phyloP scores from a whole-genome alignment of 2,329 filamentous ascomycete genomes.

The Juglanconis sp. region DNA sequence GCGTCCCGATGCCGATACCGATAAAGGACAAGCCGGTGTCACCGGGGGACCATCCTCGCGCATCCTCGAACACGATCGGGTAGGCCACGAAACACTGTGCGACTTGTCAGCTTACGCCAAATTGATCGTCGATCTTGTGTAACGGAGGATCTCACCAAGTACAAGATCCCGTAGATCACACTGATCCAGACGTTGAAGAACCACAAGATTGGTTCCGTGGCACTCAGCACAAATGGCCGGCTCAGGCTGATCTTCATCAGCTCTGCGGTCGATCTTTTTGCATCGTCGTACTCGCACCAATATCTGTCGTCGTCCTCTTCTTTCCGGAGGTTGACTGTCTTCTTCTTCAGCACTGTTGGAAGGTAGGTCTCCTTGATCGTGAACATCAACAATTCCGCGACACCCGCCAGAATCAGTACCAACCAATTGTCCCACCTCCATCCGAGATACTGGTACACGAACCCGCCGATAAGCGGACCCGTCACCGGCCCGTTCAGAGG shows the following conservation, averaged over 20 bases:
- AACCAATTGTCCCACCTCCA: conserved; percentile 91
- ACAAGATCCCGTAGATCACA: conserved; percentile 77
- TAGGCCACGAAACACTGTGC: conserved; percentile 76
- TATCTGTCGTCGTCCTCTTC: conserved; percentile 68
- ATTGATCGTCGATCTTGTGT: too few species aligned
- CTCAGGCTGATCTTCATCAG: conserved; percentile 73
- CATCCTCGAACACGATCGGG: conserved; percentile 73
- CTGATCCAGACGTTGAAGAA: conserved; percentile 73
- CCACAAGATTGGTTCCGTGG: conserved; percentile 78
- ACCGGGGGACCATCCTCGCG: conserved; percentile 74
- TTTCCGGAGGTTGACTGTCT: conserved; percentile 61
- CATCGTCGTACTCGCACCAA: conserved; percentile 77
- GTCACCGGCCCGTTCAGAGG: conserved; percentile 72
- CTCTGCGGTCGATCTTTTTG: conserved; percentile 56
- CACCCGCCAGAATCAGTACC: conserved; percentile 67
- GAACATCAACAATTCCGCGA: conserved; percentile 56
- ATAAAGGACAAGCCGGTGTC: conserved; percentile 74
- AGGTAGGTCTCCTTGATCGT: conserved; percentile 73
- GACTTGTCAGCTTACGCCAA: background rate
- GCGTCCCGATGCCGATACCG: conserved; percentile 64
- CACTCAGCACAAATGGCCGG: conserved; percentile 72
- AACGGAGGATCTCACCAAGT: conserved; percentile 8
- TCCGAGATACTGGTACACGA: conserved; percentile 71
- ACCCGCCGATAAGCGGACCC: conserved; percentile 72
- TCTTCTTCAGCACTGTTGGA: conserved; percentile 65